phyloP scores from a whole-genome alignment of 2,329 filamentous ascomycete species.

The Neofusicoccum ribis region DNA sequence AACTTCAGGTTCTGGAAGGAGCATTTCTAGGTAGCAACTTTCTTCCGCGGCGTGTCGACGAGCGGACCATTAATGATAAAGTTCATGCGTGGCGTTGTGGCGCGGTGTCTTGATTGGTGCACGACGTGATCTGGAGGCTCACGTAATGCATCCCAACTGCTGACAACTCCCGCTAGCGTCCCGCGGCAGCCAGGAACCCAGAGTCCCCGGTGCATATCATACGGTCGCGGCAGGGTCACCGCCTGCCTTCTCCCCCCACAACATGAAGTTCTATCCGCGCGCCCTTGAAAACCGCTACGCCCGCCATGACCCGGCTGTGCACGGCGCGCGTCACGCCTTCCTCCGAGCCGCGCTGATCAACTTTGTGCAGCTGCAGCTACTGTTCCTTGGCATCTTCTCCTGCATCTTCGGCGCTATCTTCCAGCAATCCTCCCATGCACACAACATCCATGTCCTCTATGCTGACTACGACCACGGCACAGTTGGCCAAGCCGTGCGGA shows the following conservation, averaged over 20 bases:
- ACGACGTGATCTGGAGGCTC: no score
- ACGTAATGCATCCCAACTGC: no score
- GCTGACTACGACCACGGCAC: conserved; percentile 33
- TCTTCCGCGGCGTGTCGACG: no score
- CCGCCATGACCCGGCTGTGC: not conserved
- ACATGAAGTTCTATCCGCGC: not conserved
- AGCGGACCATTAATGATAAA: no score
- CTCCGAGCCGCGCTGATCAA: not conserved
- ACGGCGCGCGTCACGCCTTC: not conserved
- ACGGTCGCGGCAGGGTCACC: no score
- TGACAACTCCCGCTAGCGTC: no score
- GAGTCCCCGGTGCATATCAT: no score
- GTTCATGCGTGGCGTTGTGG: no score
- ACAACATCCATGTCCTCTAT: conserved; percentile 30
- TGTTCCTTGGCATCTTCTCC: conserved; percentile 28
- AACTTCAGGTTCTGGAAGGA: conserved; percentile 99
- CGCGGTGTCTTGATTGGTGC: no score
- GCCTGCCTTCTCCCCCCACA: no score
- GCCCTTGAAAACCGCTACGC: not conserved
- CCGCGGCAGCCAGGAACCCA: no score
- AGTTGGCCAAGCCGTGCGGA: conserved; percentile 26
- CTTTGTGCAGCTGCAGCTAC: conserved; percentile 19
- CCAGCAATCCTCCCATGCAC: conserved; percentile 21
- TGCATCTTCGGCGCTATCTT: conserved; percentile 31
- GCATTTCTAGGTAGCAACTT: conserved; percentile 55